phyloP scores from a whole-genome alignment of 1,139 yeast species.

The Debaryomyces subglobosus region DNA sequence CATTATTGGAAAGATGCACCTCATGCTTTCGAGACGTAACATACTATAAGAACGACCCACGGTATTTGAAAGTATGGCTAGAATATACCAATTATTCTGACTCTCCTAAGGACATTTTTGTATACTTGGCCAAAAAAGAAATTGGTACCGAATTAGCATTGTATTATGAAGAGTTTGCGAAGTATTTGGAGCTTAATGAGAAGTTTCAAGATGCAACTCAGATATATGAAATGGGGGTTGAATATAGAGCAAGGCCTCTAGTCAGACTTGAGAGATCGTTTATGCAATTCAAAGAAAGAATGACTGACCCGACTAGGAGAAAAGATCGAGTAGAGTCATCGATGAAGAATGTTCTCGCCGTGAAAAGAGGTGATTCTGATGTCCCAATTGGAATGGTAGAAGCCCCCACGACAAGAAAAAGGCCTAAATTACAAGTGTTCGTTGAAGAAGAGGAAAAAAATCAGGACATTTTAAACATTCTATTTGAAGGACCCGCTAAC shows the following conservation, averaged over 20 bases:
- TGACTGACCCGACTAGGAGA: neutral
- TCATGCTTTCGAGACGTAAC: slow-evolving; percentile 64
- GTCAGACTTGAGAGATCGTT: slow-evolving; percentile 54
- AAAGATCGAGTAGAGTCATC: slow-evolving; percentile 3
- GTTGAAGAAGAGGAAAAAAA: slow-evolving; percentile 27
- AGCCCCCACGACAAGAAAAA: slow-evolving; percentile 18
- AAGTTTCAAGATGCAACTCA: slow-evolving; percentile 62
- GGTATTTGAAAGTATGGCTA: slow-evolving; percentile 82
- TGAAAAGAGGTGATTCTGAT: slow-evolving; percentile 28
- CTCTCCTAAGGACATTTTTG: slow-evolving; percentile 71
- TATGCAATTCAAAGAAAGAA: slow-evolving; percentile 38
- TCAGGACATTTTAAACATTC: slow-evolving; percentile 34
- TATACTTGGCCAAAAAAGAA: slow-evolving; percentile 70
- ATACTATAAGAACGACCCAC: slow-evolving; percentile 77
- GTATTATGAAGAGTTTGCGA: slow-evolving; percentile 83
- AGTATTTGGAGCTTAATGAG: slow-evolving; percentile 56
- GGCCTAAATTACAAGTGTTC: slow-evolving; percentile 34
- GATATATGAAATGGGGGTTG: slow-evolving; percentile 65
- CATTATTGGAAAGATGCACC: slow-evolving; percentile 72
- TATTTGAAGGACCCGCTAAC: slow-evolving; percentile 27
- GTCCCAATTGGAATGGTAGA: slow-evolving; percentile 10
- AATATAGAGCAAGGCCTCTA: slow-evolving; percentile 64
- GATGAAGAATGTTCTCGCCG: slow-evolving; percentile 23
- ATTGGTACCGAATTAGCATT: slow-evolving; percentile 71
- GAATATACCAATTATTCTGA: slow-evolving; percentile 72